Conservation (phyloP, 805 yeast genomes). For the Candida ipomoeae region DNA sequence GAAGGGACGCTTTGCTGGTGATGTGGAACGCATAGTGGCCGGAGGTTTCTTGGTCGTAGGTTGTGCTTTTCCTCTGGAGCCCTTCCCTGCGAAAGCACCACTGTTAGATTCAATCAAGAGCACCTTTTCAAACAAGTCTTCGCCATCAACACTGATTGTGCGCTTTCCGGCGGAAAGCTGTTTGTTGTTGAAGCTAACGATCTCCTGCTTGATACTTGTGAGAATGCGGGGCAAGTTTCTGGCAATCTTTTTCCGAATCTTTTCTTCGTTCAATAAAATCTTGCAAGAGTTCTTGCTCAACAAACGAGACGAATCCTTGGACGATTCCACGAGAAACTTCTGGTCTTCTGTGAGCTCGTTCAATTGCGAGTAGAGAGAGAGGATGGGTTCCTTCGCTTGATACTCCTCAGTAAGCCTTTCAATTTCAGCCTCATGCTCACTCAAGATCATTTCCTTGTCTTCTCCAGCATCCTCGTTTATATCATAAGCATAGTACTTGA, state of each 20-base stretch:
- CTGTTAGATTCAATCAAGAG: slow-evolving; percentile 27
- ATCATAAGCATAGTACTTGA: slow-evolving; percentile 38
- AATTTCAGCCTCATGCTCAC: slow-evolving; percentile 62
- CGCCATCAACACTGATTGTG: slow-evolving; percentile 42
- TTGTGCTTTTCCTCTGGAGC: slow-evolving; percentile 1
- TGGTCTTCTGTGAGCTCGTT: slow-evolving; percentile 58
- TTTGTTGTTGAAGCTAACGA: slow-evolving; percentile 46
- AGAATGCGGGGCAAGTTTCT: slow-evolving; percentile 65
- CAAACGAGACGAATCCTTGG: slow-evolving; percentile 76
- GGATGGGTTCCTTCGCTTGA: slow-evolving; percentile 49
- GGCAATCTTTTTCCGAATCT: slow-evolving; percentile 60
- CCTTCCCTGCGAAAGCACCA: slow-evolving; percentile 6
- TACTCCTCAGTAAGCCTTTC: slow-evolving; percentile 46
- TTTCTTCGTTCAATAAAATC: slow-evolving; percentile 77
- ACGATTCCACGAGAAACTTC: slow-evolving; percentile 57
- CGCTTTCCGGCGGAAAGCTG: slow-evolving; percentile 18
- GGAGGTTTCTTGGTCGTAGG: not conserved
- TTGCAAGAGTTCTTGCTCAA: slow-evolving; percentile 72
- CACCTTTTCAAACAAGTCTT: slow-evolving; percentile 41
- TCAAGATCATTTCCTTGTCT: slow-evolving; percentile 57
- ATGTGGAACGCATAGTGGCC: not conserved
- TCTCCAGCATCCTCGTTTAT: slow-evolving; percentile 32
- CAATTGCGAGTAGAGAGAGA: slow-evolving; percentile 53
- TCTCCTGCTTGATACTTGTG: slow-evolving; percentile 43
- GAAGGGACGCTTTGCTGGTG: slow-evolving; percentile 7